phyloP scores from a whole-genome alignment of 2,329 filamentous ascomycete species.

The Tolypocladium tundrense region DNA sequence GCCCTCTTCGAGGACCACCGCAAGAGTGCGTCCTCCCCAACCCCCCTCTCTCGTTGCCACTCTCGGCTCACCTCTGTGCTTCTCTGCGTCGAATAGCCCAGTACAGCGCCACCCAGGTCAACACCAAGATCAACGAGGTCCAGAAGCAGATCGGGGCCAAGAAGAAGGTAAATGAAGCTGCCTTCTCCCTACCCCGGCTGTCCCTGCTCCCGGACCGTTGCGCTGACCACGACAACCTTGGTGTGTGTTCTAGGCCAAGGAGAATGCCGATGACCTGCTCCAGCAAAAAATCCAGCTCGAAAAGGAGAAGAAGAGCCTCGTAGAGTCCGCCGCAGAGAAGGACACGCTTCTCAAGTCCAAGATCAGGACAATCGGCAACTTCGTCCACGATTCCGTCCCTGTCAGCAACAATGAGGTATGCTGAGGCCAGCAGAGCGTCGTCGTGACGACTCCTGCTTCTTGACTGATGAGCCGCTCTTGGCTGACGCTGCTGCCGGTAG shows the following conservation, averaged over 20 bases:
- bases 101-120: constrained; percentile 70
- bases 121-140: constrained; percentile 74
- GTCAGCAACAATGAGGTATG: constrained; percentile 68
- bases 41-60: background rate
- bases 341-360: constrained; percentile 64
- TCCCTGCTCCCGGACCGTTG: background rate
- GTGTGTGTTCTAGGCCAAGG: constrained; percentile 54
- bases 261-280: constrained; percentile 72
- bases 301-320: constrained; percentile 70
- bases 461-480: background rate
- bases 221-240: background rate
- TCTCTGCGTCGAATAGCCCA: constrained; percentile 33
- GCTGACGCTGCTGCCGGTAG: constrained; percentile 15
- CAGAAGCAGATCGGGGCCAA: constrained; percentile 86
- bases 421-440: background rate
- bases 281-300: constrained; percentile 68
- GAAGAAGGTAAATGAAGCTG: constrained; percentile 58
- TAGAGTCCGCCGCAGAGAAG: constrained; percentile 67
- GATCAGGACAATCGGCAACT: constrained; percentile 62
- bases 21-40: constrained; percentile 41
- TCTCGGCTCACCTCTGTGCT: background rate
- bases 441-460: background rate
- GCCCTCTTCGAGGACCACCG: constrained; percentile 77
- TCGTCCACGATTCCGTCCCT: constrained; percentile 77
- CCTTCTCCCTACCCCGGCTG: background rate